Evolutionary conservation across 768 basidiomycete genomes (phyloP), one percentile per base, ranked within the genome.

Genomic region (Gelatoporia subvermispora): DNA sequence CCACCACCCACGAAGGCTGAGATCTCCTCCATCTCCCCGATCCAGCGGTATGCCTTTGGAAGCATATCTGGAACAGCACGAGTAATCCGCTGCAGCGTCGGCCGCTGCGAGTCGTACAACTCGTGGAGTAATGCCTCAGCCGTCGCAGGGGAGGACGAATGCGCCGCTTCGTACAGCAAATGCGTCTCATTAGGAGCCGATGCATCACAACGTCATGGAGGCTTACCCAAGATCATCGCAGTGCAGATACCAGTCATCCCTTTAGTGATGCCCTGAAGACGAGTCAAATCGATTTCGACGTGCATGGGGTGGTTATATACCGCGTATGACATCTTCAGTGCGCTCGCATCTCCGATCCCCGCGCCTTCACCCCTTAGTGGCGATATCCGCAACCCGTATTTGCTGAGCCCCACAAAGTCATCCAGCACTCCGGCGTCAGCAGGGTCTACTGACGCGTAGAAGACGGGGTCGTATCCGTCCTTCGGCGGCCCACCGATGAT

Each of bases 11-110:
- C 76, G 60, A 82, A 83, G 5, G 62, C 67, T 2, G 74, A 72
- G 35, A 85, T 81, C 61, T 84, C 83, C 44, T 77, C 67, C 81
- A 81, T 83, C 66, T 84, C 81, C 40, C 73, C 76, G 13, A 77
- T 72, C 75, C 73, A 83, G 43, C 81, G 70, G 55, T 84, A 82
- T 3, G 78, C 78, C 53, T 82, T 84, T n/a, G 75, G 77, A 17
- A 79, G 62, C 78, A 81, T 79, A 28, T 61, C 49, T 4, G 77
- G 75, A 23, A 81, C 60, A 1, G 53, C 52, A 40, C 57, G 58
- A 3, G 66, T 64, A 41, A 78, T 62, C 18, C 70, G 66, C 51
- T 69, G 55, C 10, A 83, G 65, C 22, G 74, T 47, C 16, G 52
- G 58, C 3, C 77, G 73, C 58, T 79, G 75, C 15, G 78, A 80